Evolutionary conservation across 1,284 basidiomycete genomes (phyloP).

Genomic region (Flammula alnicola): DNA sequence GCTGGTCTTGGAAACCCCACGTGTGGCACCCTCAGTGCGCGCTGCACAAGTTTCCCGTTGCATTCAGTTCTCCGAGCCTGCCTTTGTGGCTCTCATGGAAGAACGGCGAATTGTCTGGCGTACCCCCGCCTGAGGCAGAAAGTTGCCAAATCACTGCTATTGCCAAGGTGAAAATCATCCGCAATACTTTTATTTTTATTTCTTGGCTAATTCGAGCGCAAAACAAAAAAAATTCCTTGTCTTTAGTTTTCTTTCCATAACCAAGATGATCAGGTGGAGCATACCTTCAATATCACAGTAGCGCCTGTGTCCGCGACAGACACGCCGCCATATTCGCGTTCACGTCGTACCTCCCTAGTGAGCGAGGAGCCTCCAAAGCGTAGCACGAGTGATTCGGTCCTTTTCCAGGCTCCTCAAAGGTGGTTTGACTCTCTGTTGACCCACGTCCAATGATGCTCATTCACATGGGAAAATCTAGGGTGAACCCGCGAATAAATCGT

Average conservation of each 20-base stretch:
- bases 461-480: conserved; percentile 20
- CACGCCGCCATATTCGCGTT: conserved; percentile 52
- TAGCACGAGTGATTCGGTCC: conserved; percentile 63
- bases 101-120: conserved; percentile 75
- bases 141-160: conserved; percentile 73
- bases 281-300: conserved; percentile 72
- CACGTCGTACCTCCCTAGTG: conserved; percentile 64
- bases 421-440: conserved; percentile 20
- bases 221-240: conserved; percentile 14
- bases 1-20: conserved; percentile 91
- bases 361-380: conserved; percentile 59
- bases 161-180: too few species aligned
- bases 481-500: conserved; percentile 32
- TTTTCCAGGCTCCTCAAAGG: conserved; percentile 43
- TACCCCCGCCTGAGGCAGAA: conserved; percentile 72
- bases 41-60: conserved; percentile 78
- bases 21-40: conserved; percentile 97
- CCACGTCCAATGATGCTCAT: neutral
- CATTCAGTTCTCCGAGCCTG: conserved; percentile 79
- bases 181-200: conserved; percentile 22
- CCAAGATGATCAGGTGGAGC: conserved; percentile 66
- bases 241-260: conserved; percentile 72
- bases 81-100: conserved; percentile 92
- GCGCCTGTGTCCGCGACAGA: conserved; percentile 74
- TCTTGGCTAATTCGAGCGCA: conserved; percentile 15